phyloP scores from a whole-genome alignment of 768 basidiomycete species.

The Sarcodon sp. region DNA sequence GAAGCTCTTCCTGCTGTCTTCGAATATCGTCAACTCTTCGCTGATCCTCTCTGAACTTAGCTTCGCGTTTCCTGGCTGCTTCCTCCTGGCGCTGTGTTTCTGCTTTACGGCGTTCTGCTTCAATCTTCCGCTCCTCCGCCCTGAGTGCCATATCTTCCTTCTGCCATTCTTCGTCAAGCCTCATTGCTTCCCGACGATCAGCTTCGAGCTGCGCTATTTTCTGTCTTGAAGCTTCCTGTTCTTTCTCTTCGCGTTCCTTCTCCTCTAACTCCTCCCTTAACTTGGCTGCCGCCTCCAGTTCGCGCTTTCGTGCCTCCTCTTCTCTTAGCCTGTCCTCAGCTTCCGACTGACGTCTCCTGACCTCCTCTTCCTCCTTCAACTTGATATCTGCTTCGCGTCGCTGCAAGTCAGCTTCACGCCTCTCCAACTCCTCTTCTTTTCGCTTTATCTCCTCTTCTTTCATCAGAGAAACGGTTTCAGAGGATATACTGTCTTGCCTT shows the following conservation, averaged over 20 bases:
- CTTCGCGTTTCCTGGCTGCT: slow-evolving; percentile 24
- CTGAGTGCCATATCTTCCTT: slow-evolving; percentile 11
- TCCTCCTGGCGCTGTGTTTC: slow-evolving; percentile 17
- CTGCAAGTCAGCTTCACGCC: slow-evolving; percentile 18
- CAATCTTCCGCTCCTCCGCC: slow-evolving; percentile 13
- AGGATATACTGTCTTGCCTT: not conserved
- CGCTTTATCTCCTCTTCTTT: slow-evolving; percentile 7
- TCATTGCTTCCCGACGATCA: slow-evolving; percentile 9
- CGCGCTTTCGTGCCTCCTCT: slow-evolving; percentile 3
- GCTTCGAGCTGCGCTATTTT: slow-evolving; percentile 11
- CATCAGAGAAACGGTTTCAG: not conserved
- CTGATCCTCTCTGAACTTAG: slow-evolving; percentile 20
- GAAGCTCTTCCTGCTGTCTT: slow-evolving; percentile 5
- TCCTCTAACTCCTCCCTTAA: slow-evolving; percentile 3
- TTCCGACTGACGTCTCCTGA: slow-evolving; percentile 2
- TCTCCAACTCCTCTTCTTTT: slow-evolving; percentile 16
- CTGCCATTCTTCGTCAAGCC: slow-evolving; percentile 11
- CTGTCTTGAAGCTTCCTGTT: slow-evolving; percentile 11
- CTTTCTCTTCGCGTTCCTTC: slow-evolving; percentile 4
- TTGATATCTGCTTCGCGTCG: slow-evolving; percentile 1
- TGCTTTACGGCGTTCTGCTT: slow-evolving; percentile 2
- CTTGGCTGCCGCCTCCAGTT: slow-evolving; percentile 3
- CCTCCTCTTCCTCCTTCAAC: slow-evolving; percentile 1
- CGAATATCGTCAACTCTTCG: slow-evolving; percentile 5
- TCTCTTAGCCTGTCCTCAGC: slow-evolving; percentile 6